These are phyloP conservation scores for Helenozyma baotianmanensis DNA, from an alignment of 805 yeast species.

Conservation along the genomic window DNA sequence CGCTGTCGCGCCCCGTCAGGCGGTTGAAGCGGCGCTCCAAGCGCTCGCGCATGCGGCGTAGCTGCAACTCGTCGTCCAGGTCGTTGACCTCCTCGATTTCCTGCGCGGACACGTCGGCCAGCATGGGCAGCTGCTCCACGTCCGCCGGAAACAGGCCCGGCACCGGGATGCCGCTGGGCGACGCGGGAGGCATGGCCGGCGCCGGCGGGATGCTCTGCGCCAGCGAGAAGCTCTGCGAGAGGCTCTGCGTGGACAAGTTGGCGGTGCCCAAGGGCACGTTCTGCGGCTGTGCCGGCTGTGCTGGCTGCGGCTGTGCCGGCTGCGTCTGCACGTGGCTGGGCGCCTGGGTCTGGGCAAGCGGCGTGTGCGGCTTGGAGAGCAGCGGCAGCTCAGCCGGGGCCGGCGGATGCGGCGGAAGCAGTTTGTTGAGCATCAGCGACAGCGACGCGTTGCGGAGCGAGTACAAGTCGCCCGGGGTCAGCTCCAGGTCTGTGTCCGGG, in stretches of 20 bases:
- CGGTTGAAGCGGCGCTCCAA: slow-evolving; percentile 11
- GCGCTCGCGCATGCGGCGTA: slow-evolving; percentile 11
- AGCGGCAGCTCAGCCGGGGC: not conserved
- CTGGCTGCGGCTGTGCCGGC: slow-evolving; percentile 1
- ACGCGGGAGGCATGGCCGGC: not conserved
- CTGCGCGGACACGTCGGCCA: not conserved
- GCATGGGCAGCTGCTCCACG: not conserved
- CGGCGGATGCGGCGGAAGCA: slow-evolving; percentile 9
- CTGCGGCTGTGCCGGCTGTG: not conserved
- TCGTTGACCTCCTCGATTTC: slow-evolving; percentile 41
- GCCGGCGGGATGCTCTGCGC: no score
- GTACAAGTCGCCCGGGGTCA: slow-evolving; percentile 51
- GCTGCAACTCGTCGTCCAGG: slow-evolving; percentile 32
- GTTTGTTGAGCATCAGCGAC: slow-evolving; percentile 7
- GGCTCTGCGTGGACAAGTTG: not conserved
- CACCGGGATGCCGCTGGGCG: not conserved
- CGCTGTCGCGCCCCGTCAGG: slow-evolving; percentile 6
- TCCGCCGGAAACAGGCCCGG: not conserved
- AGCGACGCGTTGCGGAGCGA: slow-evolving; percentile 7
- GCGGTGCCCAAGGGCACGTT: slow-evolving; percentile 1
- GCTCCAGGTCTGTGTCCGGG: slow-evolving; percentile 5
- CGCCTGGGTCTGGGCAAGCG: not conserved
- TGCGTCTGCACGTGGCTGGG: not conserved
- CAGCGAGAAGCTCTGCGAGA: no score
- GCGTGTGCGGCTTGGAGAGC: not conserved